Base-by-base conservation (phyloP, 768 basidiomycete genomes). In the Paxillus ammoniavirescens region DNA sequence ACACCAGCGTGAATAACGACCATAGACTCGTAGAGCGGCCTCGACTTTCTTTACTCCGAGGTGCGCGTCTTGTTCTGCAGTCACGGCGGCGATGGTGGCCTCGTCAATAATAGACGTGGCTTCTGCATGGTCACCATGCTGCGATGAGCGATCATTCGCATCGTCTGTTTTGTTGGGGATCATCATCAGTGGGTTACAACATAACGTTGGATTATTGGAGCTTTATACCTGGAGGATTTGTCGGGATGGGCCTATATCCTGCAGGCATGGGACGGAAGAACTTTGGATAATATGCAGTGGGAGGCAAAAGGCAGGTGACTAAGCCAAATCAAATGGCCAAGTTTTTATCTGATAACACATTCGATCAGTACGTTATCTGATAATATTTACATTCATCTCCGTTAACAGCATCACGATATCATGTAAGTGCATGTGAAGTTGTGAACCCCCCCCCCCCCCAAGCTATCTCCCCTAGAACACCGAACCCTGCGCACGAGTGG, bases 1-100 rank as follows among this genome's bases (percentile, higher is more conserved):
- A 38, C 73, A 70, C 82, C 83, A 85, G 53, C 77, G 80, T 3
- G 80, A 79, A 57, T 77, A 80, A 43, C 71, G 78, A 23, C 80
- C 79, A 47, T 78, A 78, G 14, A 82, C 76, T 53, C 73, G 75
- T 36, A 79, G 74, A 2, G 78, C 74, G 3, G 80, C 81, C 59
- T 84, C 75, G 15, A 81, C 77, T 23, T 71, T 75, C 50, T 62
- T 69, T 33, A 82, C 81, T 38, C 81, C 81, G 15, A 51, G 40
- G 17, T 73, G 68, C 5, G 69, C 67, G 30, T 72, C 69, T 36
- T 62, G 54, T 50, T 65, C 65, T 12, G 14, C 18, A 14, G 41
- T 1, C 5, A 18, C 26, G 14, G 49, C 18, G n/a, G 15, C 44
- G 21, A 30, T 28, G 8, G 18, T 14, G 15, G 28, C 40, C 21